phyloP scores from a whole-genome alignment of 1,139 yeast genomes.

The Scheffersomyces parashehatae region DNA sequence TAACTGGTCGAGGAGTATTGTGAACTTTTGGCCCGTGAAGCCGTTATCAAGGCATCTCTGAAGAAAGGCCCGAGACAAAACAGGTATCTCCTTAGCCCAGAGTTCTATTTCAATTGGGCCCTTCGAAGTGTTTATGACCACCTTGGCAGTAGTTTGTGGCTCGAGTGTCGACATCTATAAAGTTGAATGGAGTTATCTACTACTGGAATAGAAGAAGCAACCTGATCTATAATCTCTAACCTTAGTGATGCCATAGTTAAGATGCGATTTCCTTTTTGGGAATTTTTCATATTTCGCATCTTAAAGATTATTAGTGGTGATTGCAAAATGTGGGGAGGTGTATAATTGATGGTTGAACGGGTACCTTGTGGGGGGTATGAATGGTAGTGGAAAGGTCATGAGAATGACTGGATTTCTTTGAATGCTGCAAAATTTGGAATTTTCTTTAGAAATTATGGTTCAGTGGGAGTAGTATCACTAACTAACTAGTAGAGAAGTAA shows the following conservation, averaged over 20 bases:
- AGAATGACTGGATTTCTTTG: no score
- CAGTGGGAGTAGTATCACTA: no score
- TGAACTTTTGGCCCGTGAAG: constrained; percentile 44
- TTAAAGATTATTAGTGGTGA: background rate
- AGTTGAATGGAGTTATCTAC: no score
- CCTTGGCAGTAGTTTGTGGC: constrained; percentile 64
- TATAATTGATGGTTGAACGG: no score
- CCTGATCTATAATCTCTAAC: no score
- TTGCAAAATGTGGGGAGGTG: no score
- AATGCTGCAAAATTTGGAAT: no score
- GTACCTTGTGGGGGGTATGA: no score
- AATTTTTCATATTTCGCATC: background rate
- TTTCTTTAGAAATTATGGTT: no score
- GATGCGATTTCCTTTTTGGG: background rate
- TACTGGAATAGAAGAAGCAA: no score
- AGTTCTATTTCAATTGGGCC: constrained; percentile 63
- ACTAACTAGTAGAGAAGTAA: no score
- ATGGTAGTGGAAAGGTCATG: no score
- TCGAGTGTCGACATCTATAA: constrained; percentile 28
- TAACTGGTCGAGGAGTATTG: constrained; percentile 37
- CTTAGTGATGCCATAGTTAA: background rate
- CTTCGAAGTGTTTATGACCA: constrained; percentile 54
- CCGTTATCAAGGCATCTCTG: constrained; percentile 46
- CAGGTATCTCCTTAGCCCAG: constrained; percentile 74
- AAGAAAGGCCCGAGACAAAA: constrained; percentile 49